Percentiles rank a stretch among this genome's conserved stretches.
These are phyloP conservation scores for Ophiocordyceps sinensis DNA, from an alignment of 2,329 filamentous ascomycete genomes.

Conservation along the genomic window DNA sequence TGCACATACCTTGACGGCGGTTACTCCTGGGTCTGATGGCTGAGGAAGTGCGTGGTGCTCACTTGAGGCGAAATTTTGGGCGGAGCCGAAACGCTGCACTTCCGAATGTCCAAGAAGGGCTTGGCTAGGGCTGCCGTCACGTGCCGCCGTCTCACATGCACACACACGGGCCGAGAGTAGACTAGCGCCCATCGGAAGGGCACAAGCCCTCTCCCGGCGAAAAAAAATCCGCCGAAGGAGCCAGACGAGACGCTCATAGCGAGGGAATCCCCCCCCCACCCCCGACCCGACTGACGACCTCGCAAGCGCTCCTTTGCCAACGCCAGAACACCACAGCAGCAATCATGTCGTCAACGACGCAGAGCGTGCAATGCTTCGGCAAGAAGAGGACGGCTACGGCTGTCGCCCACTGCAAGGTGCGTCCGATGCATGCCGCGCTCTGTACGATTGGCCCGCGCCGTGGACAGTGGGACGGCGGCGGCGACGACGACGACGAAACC, in stretches of 20 bases:
- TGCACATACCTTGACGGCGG: constrained; percentile 25
- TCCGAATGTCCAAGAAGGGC: constrained; percentile 16
- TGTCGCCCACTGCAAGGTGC: constrained; percentile 87
- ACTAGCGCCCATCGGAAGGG: constrained; percentile 14
- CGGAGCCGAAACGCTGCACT: constrained; percentile 12
- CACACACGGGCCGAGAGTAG: constrained; percentile 4
- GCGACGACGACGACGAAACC: neutral
- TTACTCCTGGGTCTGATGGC: constrained; percentile 20
- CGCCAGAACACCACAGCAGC: constrained; percentile 16
- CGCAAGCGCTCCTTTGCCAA: constrained; percentile 4
- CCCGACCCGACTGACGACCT: neutral
- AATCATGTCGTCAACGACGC: constrained; percentile 62
- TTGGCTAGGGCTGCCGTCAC: constrained; percentile 22
- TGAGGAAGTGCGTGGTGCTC: constrained; percentile 20
- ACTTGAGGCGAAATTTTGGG: constrained; percentile 20
- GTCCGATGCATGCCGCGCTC: constrained; percentile 10
- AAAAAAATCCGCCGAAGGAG: constrained; percentile 9
- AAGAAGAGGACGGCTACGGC: constrained; percentile 89
- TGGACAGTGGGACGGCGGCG: neutral
- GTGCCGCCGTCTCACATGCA: constrained; percentile 5
- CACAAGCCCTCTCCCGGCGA: constrained; percentile 17
- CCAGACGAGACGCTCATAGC: neutral
- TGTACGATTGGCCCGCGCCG: neutral
- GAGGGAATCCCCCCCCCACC: neutral
- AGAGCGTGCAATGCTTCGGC: constrained; percentile 96